Conservation (phyloP, 192 early-diverging fungal genomes). For the Rhizophagus prolifer region DNA sequence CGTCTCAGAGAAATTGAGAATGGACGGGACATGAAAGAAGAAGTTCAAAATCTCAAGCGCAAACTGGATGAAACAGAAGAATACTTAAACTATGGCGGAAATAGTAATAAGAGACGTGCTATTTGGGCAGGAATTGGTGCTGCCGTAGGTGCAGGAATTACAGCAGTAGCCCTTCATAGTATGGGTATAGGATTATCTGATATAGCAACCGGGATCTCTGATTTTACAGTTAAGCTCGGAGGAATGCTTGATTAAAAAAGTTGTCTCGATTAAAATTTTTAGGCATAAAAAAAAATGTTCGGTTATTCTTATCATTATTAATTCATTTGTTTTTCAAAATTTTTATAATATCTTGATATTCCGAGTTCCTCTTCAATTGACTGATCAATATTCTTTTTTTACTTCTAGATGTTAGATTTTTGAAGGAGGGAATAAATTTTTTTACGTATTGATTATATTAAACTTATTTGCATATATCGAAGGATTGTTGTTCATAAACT, state of each 20-base stretch:
- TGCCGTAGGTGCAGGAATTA: slow-evolving; percentile 21
- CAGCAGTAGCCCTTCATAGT: neutral
- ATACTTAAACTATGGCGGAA: slow-evolving; percentile 1
- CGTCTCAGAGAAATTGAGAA: slow-evolving; percentile 11
- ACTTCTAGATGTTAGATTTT: neutral
- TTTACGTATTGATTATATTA: no score
- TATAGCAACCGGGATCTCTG: slow-evolving; percentile 5
- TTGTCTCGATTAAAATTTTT: neutral
- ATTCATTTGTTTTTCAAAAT: no score
- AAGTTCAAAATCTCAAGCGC: slow-evolving; percentile 24
- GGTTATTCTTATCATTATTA: no score
- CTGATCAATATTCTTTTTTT: neutral
- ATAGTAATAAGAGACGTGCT: slow-evolving; percentile 20
- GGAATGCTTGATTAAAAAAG: no score
- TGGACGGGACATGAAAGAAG: slow-evolving; percentile 15
- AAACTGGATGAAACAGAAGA: slow-evolving; percentile 22
- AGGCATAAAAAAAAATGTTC: neutral
- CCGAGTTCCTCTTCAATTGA: no score
- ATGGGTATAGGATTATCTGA: slow-evolving; percentile 13
- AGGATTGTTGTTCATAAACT: neutral
- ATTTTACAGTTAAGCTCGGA: no score
- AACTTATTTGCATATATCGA: neutral
- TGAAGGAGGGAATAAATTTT: neutral
- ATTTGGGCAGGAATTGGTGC: slow-evolving; percentile 22
- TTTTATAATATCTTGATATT: no score